These are phyloP conservation scores for Saccharomycopsis sp. DNA, from an alignment of 805 yeast genomes.

Conservation along the genomic window DNA sequence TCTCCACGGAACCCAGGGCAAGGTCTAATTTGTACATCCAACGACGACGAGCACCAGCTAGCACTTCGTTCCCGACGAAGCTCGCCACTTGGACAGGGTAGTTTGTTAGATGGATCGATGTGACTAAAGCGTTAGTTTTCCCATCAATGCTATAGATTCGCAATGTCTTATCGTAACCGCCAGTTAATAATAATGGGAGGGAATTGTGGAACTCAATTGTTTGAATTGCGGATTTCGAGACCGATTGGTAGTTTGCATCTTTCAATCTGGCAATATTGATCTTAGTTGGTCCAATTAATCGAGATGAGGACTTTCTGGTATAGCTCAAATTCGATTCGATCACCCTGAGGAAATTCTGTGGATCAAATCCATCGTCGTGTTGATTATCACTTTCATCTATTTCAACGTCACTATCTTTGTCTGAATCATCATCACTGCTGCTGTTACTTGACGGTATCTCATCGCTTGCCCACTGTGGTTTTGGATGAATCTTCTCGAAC, in stretches of 20 bases:
- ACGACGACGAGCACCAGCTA: conserved; percentile 86
- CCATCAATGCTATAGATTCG: conserved; percentile 91
- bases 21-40: conserved; percentile 92
- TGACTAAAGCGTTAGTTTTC: conserved; percentile 67
- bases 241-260: conserved; percentile 72
- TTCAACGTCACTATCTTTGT: conserved; percentile 32
- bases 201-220: conserved; percentile 74
- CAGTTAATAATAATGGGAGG: conserved; percentile 70
- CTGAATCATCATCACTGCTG: conserved; percentile 29
- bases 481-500: conserved; percentile 64
- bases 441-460: too few relatives aligned
- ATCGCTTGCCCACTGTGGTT: conserved; percentile 69
- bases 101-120: conserved; percentile 71
- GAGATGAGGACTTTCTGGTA: conserved; percentile 25
- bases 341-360: conserved; percentile 31
- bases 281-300: conserved; percentile 56
- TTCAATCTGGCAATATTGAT: conserved; percentile 75
- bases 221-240: conserved; percentile 78
- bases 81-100: conserved; percentile 75
- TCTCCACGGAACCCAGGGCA: conserved; percentile 65
- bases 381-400: conserved; percentile 24
- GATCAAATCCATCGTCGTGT: conserved; percentile 20
- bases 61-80: conserved; percentile 59
- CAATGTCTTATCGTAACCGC: conserved; percentile 87
- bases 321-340: conserved; percentile 28